Percentiles rank a stretch among this genome's conserved stretches.
phyloP scores from a whole-genome alignment of 2,329 filamentous ascomycete genomes.

The Diplodia scrobiculata region DNA sequence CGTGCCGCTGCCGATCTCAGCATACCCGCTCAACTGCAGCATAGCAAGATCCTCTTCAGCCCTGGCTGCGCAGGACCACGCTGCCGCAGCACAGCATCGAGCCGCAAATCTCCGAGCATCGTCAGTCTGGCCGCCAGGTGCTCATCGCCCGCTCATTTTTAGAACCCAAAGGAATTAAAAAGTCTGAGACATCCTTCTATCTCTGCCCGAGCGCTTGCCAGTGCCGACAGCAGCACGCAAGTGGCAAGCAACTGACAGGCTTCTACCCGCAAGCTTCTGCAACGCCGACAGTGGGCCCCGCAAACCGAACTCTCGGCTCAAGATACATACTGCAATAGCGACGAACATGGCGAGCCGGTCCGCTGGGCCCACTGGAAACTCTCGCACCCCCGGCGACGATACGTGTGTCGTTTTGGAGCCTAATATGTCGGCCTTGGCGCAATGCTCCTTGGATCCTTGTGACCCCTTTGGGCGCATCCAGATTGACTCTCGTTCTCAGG shows the following conservation, averaged over 20 bases:
- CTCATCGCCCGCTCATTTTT: conserved; percentile 4
- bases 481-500: background rate
- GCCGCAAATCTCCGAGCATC: conserved; percentile 8
- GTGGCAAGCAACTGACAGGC: background rate
- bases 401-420: conserved; percentile 6
- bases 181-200: background rate
- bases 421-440: background rate
- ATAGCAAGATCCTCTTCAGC: background rate
- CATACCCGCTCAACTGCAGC: background rate
- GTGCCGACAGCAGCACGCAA: conserved; percentile 3
- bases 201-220: background rate
- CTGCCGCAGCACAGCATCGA: background rate
- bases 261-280: background rate
- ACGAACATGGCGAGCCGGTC: background rate
- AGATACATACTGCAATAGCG: background rate
- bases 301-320: conserved; percentile 1
- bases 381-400: conserved; percentile 1
- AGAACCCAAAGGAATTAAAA: background rate
- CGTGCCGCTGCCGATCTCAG: background rate
- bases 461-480: conserved; percentile 1
- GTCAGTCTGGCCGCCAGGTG: conserved; percentile 8
- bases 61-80: background rate
- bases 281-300: background rate
- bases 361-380: conserved; percentile 6
- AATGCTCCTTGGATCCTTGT: background rate